A percentile compares a stretch with the other conserved stretches of the same genome.
These are phyloP conservation scores for Neurospora pannonica DNA, from an alignment of 495 filamentous ascomycete genomes.

Conservation along the genomic window DNA sequence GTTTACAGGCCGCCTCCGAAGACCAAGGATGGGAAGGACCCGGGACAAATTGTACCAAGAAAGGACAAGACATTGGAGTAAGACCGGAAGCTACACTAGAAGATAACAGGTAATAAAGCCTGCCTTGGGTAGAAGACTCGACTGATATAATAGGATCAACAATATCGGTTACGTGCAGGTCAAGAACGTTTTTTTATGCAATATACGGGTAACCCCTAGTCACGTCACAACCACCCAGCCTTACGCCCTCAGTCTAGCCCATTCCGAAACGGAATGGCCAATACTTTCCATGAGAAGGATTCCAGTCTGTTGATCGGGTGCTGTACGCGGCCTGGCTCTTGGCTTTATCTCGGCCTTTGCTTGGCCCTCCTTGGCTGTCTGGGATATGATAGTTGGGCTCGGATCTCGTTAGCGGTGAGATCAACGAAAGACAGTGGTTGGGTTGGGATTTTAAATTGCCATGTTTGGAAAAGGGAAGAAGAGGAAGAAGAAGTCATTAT, in stretches of 20 bases:
- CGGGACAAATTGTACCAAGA: neutral
- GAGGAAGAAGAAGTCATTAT: neutral
- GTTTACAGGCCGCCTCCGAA: neutral
- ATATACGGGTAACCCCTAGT: neutral
- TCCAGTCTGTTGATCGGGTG: neutral
- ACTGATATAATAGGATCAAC: neutral
- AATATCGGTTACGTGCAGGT: neutral
- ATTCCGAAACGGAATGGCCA: neutral
- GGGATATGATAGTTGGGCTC: neutral
- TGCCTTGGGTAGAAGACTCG: neutral
- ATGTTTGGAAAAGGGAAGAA: neutral
- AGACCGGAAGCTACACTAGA: neutral
- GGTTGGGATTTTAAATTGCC: neutral
- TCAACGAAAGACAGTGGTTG: neutral
- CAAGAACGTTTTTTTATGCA: neutral
- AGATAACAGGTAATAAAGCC: neutral
- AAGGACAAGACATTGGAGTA: neutral
- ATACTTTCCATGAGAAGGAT: neutral
- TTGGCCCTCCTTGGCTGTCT: neutral
- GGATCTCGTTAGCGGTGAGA: neutral
- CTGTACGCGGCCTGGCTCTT: neutral
- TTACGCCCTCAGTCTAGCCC: neutral
- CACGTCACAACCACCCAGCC: neutral
- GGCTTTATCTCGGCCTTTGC: neutral
- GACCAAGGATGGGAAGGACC: neutral